Conservation (phyloP, 768 basidiomycete species). For the Nidularia sp. region DNA sequence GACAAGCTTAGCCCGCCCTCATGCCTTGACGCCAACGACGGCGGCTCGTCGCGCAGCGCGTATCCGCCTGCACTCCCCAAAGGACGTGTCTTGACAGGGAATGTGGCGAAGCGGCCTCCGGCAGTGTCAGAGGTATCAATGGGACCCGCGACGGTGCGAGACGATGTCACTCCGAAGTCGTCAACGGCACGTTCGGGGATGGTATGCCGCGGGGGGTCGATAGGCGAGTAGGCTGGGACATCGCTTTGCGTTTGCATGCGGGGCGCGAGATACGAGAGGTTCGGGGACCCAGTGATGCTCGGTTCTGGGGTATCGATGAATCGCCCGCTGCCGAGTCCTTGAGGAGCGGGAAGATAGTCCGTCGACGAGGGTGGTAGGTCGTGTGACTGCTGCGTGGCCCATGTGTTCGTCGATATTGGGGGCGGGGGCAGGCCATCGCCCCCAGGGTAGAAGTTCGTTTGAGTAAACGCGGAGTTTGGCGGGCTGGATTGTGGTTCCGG, state of each 20-base stretch:
- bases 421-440: not conserved
- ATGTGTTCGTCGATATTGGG: not conserved
- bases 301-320: slow-evolving; percentile 19
- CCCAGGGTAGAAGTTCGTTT: not conserved
- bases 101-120: slow-evolving; percentile 62
- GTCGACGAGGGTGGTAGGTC: slow-evolving; percentile 2
- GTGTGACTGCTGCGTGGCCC: slow-evolving; percentile 4
- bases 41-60: slow-evolving; percentile 23
- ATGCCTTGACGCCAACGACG: slow-evolving; percentile 11
- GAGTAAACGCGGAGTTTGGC: too few relatives aligned
- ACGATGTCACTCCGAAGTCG: slow-evolving; percentile 34
- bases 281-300: not conserved
- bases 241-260: not conserved
- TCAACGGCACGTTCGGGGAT: slow-evolving; percentile 22
- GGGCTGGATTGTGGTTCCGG: not conserved
- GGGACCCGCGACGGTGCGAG: slow-evolving; percentile 12
- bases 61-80: slow-evolving; percentile 15
- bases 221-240: not conserved
- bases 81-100: slow-evolving; percentile 46
- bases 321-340: slow-evolving; percentile 15
- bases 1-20: slow-evolving; percentile 29
- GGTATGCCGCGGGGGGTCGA: not conserved
- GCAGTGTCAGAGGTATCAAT: slow-evolving; percentile 15
- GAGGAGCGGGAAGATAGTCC: slow-evolving; percentile 22
- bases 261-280: not conserved